Evolutionary conservation across 208 protist genomes (phyloP).

Genomic region (Trypanosoma rangeli): DNA sequence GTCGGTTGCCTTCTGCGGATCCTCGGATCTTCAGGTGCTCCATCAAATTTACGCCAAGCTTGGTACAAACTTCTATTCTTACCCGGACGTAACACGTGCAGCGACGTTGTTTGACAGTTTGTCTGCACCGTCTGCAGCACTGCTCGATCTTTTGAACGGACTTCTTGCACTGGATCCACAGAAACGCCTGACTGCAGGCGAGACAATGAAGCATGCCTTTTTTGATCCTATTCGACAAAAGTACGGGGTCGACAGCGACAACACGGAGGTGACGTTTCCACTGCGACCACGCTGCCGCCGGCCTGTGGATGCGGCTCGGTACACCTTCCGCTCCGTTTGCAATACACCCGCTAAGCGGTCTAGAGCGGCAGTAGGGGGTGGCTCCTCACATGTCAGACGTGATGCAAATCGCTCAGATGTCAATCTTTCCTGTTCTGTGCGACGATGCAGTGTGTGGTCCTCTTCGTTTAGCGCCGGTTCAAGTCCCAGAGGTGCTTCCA

Average conservation of each 20-base stretch:
- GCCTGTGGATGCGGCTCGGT: slow-evolving; percentile 6
- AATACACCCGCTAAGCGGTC: slow-evolving; percentile 16
- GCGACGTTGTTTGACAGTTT: slow-evolving; percentile 48
- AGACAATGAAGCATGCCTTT: slow-evolving; percentile 60
- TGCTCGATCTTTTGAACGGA: slow-evolving; percentile 47
- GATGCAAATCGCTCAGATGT: slow-evolving; percentile 7
- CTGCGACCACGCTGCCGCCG: slow-evolving; percentile 1
- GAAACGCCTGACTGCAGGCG: slow-evolving; percentile 41
- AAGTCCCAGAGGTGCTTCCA: slow-evolving; percentile 5
- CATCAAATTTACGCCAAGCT: slow-evolving; percentile 56
- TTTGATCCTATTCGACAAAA: slow-evolving; percentile 33
- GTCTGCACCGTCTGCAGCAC: slow-evolving; percentile 24
- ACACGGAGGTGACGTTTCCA: slow-evolving; percentile 21
- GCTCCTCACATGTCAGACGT: background rate
- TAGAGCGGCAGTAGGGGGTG: background rate
- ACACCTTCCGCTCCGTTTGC: slow-evolving; percentile 18
- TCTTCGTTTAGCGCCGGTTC: slow-evolving; percentile 18
- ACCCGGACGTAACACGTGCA: slow-evolving; percentile 31
- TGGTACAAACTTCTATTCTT: slow-evolving; percentile 56
- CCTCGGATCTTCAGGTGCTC: slow-evolving; percentile 66
- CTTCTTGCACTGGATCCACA: slow-evolving; percentile 64
- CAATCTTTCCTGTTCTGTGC: slow-evolving; percentile 6
- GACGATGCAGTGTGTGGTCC: slow-evolving; percentile 18
- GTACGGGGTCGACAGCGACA: slow-evolving; percentile 1
- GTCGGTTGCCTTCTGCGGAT: slow-evolving; percentile 41